A percentile compares a stretch with the other conserved stretches of the same genome.
Evolutionary conservation across 768 basidiomycete species (phyloP).

Genomic region (Rhizopogon sp.): DNA sequence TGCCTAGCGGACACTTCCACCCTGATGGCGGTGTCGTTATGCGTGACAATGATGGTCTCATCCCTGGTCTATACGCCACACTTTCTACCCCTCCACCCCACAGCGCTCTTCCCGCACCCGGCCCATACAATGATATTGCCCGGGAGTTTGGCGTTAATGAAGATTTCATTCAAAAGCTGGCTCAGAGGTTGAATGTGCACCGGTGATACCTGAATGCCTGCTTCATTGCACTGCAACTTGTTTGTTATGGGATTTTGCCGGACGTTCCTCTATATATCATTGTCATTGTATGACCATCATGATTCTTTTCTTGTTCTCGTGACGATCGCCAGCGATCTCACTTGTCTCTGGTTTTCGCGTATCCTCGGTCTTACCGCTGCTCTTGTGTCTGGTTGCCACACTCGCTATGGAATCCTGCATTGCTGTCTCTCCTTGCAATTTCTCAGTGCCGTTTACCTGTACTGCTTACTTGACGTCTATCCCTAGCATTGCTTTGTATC

Average conservation of each 20-base stretch:
- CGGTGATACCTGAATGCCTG: constrained; percentile 9
- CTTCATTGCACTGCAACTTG: constrained; percentile 9
- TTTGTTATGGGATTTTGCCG: constrained; percentile 1
- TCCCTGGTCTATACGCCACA: background rate
- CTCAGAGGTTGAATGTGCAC: constrained; percentile 43
- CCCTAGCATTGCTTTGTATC: constrained; percentile 21
- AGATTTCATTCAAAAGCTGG: constrained; percentile 61
- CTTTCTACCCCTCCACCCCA: background rate
- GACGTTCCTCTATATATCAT: background rate
- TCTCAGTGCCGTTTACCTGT: constrained; percentile 14
- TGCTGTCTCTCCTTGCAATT: constrained; percentile 14
- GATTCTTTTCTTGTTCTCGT: constrained; percentile 18
- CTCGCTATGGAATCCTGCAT: constrained; percentile 25
- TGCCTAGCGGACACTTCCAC: background rate
- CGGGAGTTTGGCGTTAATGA: constrained; percentile 73
- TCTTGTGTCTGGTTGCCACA: constrained; percentile 9
- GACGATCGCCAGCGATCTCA: constrained; percentile 6
- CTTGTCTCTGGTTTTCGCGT: constrained; percentile 3
- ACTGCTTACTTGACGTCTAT: constrained; percentile 15
- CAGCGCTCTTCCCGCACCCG: constrained; percentile 2
- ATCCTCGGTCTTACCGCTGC: constrained; percentile 14
- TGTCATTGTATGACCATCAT: constrained; percentile 16
- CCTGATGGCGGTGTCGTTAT: background rate
- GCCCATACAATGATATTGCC: constrained; percentile 51
- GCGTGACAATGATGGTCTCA: background rate